A percentile compares a stretch with the other conserved stretches of the same genome.
Evolutionary conservation across 2,329 filamentous ascomycete genomes (phyloP).

Genomic region (Ceratocystis diversiconidia): DNA sequence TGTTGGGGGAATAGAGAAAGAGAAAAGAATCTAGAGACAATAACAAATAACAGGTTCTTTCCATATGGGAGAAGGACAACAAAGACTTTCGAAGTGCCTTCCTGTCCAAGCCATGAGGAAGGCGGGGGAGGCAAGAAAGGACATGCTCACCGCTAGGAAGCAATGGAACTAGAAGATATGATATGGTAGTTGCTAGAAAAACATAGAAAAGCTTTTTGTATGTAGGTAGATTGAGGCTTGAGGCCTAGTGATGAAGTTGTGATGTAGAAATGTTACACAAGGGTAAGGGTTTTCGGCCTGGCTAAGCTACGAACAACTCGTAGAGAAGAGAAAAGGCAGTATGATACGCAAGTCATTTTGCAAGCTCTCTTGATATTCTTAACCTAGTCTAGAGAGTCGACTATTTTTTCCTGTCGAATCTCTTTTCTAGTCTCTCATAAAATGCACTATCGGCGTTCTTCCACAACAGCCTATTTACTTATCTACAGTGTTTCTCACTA

Average conservation of each 20-base stretch:
- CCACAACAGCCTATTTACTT: neutral
- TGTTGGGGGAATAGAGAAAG: neutral
- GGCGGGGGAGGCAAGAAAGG: neutral
- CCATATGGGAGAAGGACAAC: neutral
- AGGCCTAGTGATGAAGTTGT: neutral
- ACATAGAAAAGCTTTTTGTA: neutral
- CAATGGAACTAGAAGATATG: too few relatives aligned
- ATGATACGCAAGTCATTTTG: too few relatives aligned
- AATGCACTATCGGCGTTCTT: too few relatives aligned
- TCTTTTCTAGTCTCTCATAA: too few relatives aligned
- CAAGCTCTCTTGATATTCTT: too few relatives aligned
- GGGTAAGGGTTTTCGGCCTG: neutral
- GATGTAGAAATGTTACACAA: neutral
- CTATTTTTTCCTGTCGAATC: too few relatives aligned
- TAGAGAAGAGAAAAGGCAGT: neutral
- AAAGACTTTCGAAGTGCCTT: neutral
- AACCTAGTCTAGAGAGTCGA: too few relatives aligned
- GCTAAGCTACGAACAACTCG: neutral
- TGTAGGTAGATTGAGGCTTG: neutral
- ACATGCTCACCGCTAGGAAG: neutral
- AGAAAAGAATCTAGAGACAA: neutral
- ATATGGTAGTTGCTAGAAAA: neutral
- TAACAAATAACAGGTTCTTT: neutral
- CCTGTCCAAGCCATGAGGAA: neutral
- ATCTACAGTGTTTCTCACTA: neutral